Evolutionary conservation across 257 asterid genomes (phyloP).

Genomic region (Solanum paucissectum): DNA sequence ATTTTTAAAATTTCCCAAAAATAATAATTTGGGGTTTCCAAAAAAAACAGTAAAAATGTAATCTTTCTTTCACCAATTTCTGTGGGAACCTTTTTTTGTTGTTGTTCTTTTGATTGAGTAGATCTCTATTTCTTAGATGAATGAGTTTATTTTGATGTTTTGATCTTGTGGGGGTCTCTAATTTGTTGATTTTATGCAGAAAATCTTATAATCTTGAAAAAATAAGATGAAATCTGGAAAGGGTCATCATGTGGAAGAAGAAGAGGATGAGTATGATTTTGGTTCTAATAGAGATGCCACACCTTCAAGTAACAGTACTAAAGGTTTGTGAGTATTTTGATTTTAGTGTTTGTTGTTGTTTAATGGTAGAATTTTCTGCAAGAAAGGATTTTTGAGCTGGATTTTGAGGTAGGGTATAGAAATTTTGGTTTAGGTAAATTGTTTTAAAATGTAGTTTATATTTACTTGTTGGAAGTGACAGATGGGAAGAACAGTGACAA

Average conservation of each 20-base stretch:
- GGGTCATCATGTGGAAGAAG: constrained; percentile 64
- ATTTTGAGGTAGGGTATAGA: not conserved
- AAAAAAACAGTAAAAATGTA: constrained; percentile 10
- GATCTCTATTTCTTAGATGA: constrained; percentile 24
- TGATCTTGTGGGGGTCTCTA: constrained; percentile 16
- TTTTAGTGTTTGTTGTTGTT: not conserved
- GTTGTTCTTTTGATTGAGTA: not conserved
- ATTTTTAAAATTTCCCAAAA: not conserved
- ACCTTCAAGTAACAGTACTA: constrained; percentile 40
- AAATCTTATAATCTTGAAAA: constrained; percentile 12
- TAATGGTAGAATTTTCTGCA: not conserved
- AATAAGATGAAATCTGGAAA: constrained; percentile 59
- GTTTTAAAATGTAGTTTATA: not conserved
- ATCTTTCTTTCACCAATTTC: not conserved
- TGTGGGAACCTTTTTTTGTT: not conserved
- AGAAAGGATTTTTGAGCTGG: not conserved
- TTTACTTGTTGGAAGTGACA: not conserved
- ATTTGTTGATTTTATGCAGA: constrained; percentile 21
- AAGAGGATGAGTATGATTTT: constrained; percentile 63
- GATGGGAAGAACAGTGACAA: constrained; percentile 32
- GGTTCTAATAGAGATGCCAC: constrained; percentile 45
- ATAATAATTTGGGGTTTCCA: not conserved
- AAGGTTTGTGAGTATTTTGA: constrained; percentile 22
- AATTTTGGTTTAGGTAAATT: not conserved
- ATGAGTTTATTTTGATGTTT: constrained; percentile 1